Conservation (phyloP, 108 stramenopile genomes). For the Aureococcus anophagefferens region DNA sequence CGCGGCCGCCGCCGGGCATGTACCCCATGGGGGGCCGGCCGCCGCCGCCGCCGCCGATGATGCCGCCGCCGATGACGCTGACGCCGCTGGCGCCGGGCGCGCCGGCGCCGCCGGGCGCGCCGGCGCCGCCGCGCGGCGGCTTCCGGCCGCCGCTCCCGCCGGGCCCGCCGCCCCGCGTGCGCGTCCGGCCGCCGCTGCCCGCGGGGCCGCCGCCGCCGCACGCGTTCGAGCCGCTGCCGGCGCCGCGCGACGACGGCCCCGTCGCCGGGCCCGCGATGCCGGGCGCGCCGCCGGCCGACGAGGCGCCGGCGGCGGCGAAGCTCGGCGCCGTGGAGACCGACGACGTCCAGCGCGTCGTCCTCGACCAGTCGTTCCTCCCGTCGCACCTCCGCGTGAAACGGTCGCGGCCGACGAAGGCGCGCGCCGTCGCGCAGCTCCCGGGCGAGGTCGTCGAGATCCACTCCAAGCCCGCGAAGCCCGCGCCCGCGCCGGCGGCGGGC, state of each 20-base stretch:
- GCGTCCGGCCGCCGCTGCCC: neutral
- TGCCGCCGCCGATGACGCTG: too few relatives aligned
- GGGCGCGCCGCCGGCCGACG: neutral
- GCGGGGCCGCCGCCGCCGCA: neutral
- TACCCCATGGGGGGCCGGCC: too few relatives aligned
- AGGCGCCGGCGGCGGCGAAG: neutral
- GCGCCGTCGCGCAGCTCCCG: neutral
- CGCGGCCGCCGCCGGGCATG: neutral
- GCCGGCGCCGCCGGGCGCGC: too few relatives aligned
- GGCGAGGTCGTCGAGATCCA: neutral
- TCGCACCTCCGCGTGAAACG: neutral
- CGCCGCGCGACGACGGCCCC: neutral
- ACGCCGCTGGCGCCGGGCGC: too few relatives aligned
- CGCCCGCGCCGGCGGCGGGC: neutral
- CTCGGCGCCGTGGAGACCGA: neutral
- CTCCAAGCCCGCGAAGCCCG: neutral
- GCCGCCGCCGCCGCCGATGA: too few relatives aligned
- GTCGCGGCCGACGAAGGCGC: neutral
- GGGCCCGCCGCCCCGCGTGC: neutral
- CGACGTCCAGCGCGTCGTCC: neutral
- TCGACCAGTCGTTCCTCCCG: neutral
- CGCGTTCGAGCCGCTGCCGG: neutral
- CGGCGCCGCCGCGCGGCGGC: too few relatives aligned
- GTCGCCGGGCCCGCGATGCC: neutral
- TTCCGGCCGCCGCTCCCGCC: neutral